phyloP scores from a whole-genome alignment of 2,329 filamentous ascomycete species.

The Fonsecaea monophora region DNA sequence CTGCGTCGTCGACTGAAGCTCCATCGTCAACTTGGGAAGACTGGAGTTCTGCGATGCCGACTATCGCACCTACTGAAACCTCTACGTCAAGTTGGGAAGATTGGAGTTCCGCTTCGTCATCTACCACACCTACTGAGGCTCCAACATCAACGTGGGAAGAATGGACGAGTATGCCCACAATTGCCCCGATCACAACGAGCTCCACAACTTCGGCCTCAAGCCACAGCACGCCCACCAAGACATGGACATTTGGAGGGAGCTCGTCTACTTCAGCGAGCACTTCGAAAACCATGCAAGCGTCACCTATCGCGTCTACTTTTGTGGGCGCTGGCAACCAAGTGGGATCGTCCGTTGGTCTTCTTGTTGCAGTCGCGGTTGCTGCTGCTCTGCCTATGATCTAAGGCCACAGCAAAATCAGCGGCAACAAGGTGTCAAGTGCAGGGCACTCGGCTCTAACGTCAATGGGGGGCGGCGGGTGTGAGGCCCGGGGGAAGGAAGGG shows the following conservation, averaged over 20 bases:
- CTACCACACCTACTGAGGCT: not conserved
- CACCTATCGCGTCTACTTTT: conserved; percentile 12
- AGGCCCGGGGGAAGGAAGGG: not conserved
- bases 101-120: conserved; percentile 3
- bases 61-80: no score
- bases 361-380: conserved; percentile 5
- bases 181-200: not conserved
- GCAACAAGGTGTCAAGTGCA: not conserved
- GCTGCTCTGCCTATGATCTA: not conserved
- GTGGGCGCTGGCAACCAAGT: conserved; percentile 11
- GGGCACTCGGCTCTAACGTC: not conserved
- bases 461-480: not conserved
- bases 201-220: not conserved
- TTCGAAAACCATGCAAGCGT: conserved; percentile 1
- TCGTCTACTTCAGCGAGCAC: conserved; percentile 5
- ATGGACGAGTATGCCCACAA: conserved; percentile 1
- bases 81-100: not conserved
- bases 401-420: not conserved
- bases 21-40: no score
- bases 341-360: conserved; percentile 6
- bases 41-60: no score
- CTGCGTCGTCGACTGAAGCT: no score
- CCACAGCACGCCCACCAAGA: not conserved
- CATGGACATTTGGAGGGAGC: conserved; percentile 6
- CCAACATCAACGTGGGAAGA: conserved; percentile 12